phyloP scores from a whole-genome alignment of 2,329 filamentous ascomycete species.

The Arthroderma sp. region DNA sequence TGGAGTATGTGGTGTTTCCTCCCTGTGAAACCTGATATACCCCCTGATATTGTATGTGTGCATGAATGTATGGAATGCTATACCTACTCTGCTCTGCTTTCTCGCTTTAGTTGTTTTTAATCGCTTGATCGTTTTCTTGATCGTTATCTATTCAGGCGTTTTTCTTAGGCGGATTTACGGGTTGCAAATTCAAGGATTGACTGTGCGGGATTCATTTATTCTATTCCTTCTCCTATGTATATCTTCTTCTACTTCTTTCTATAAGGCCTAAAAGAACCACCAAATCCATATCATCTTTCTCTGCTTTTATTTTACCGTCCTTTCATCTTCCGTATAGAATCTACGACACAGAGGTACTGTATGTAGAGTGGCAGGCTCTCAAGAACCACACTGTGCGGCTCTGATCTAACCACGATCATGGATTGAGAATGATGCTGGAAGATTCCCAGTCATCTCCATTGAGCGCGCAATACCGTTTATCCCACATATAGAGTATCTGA shows the following conservation, averaged over 20 bases:
- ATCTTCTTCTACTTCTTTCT: not conserved
- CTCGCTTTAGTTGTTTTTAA: not conserved
- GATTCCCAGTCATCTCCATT: too few relatives aligned
- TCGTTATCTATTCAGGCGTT: too few relatives aligned
- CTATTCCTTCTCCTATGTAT: not conserved
- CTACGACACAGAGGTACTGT: not conserved
- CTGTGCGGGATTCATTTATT: not conserved
- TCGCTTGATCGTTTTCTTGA: not conserved
- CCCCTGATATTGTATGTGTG: too few relatives aligned
- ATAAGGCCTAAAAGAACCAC: not conserved
- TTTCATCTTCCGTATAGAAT: not conserved
- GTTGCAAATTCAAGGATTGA: too few relatives aligned
- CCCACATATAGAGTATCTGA: too few relatives aligned
- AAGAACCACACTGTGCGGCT: too few relatives aligned
- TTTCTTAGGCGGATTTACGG: too few relatives aligned
- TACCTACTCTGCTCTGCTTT: not conserved
- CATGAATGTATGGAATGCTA: not conserved
- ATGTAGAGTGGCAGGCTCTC: not conserved
- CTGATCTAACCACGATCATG: too few relatives aligned
- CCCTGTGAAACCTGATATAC: not conserved
- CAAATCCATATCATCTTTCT: not conserved
- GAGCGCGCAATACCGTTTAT: too few relatives aligned
- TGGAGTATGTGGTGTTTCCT: not conserved
- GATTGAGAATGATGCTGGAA: too few relatives aligned
- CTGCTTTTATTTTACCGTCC: not conserved